phyloP scores from a whole-genome alignment of 169 alveolate genomes.

The Plasmodium gallinaceum region DNA sequence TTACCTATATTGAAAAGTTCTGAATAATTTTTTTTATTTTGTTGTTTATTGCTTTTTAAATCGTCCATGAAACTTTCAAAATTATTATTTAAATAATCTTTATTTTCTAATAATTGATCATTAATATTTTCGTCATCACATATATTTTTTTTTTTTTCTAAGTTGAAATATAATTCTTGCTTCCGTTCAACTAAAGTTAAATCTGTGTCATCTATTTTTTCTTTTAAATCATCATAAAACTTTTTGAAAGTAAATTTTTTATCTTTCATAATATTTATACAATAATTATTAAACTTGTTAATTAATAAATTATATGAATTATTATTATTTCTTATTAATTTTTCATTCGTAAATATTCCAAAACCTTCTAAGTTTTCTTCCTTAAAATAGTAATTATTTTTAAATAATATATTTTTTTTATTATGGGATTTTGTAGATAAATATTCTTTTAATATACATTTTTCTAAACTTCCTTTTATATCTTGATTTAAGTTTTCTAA shows the following conservation, averaged over 20 bases:
- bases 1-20: constrained; percentile 59
- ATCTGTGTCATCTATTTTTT: constrained; percentile 58
- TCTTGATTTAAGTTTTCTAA: constrained; percentile 71
- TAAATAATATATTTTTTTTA: constrained; percentile 48
- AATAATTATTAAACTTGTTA: constrained; percentile 66
- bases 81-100: constrained; percentile 12
- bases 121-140: constrained; percentile 12
- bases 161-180: constrained; percentile 37
- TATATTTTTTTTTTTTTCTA: constrained; percentile 37
- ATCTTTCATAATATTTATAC: constrained; percentile 57
- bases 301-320: constrained; percentile 50
- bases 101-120: constrained; percentile 1
- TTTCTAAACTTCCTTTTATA: constrained; percentile 67
- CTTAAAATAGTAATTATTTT: constrained; percentile 67
- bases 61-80: constrained; percentile 34
- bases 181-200: constrained; percentile 23
- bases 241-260: constrained; percentile 40
- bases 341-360: constrained; percentile 64
- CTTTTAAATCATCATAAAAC: constrained; percentile 60
- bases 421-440: constrained; percentile 29
- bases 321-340: constrained; percentile 17
- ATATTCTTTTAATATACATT: constrained; percentile 66
- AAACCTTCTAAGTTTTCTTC: constrained; percentile 68
- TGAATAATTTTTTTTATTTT: constrained; percentile 37
- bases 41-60: constrained; percentile 1